Evolutionary conservation across 441 rosid species (phyloP).

Genomic region (Erodium moschatum): DNA sequence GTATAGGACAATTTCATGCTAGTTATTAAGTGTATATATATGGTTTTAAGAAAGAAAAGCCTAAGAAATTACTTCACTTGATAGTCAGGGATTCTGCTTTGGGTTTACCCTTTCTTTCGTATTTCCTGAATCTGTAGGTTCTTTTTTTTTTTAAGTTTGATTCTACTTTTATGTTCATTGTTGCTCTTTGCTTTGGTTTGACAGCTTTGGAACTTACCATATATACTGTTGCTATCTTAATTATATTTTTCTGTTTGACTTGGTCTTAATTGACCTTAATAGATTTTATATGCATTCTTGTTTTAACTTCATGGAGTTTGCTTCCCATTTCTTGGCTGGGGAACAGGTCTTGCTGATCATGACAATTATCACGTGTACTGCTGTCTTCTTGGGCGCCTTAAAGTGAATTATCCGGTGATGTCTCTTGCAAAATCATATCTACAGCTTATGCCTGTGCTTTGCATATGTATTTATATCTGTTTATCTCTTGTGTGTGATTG

Average conservation of each 20-base stretch:
- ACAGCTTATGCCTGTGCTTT: not conserved
- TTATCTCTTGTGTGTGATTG: not conserved
- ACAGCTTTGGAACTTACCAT: not conserved
- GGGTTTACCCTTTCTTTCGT: no score
- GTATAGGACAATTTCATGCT: no score
- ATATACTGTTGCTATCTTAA: not conserved
- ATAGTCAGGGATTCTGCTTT: no score
- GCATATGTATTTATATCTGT: not conserved
- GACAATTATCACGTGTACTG: slow-evolving; percentile 98
- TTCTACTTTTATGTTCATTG: not conserved
- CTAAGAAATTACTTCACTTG: no score
- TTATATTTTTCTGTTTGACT: not conserved
- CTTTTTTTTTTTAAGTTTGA: not conserved
- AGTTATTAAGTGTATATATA: no score
- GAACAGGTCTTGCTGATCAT: slow-evolving; percentile 96
- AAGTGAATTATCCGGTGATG: slow-evolving; percentile 86
- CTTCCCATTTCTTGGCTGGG: slow-evolving; percentile 14
- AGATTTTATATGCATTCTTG: not conserved
- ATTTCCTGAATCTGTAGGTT: not conserved
- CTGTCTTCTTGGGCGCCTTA: slow-evolving; percentile 97
- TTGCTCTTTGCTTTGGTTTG: not conserved
- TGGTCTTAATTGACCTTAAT: slow-evolving; percentile 4
- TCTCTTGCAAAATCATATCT: not conserved
- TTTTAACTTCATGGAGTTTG: not conserved
- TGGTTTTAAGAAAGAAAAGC: no score